Base-by-base conservation (phyloP, 768 basidiomycete genomes). In the Strobilomyces confusus region DNA sequence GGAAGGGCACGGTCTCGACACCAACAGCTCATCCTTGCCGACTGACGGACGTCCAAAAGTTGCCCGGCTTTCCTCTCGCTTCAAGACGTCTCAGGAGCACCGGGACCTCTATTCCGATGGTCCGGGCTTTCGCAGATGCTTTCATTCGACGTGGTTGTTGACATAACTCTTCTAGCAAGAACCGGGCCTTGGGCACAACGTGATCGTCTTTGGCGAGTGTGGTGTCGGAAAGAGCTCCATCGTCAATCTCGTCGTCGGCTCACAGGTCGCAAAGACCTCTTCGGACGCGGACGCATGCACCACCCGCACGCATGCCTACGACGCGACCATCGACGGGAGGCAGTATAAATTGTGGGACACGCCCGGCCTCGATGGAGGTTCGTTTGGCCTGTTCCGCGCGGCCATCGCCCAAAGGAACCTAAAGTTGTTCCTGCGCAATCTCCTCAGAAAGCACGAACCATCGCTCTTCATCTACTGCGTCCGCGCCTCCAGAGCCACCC, bases 201-300 rank as follows among this genome's bases (percentile, higher is more conserved):
- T 76, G 46, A 49, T 77, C 43, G 36, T 77, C n/a, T 78, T 77
- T 54, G 77, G 76, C n/a, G 75, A 77, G 57, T 62, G 67, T 9
- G 76, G 76, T 33, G 54, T 65, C 34, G 72, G 72, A 29, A 78
- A 78, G 50, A 78, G 77, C 54, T 75, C 74, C 1, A 56, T 77
- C 19, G 49, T 78, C 49, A 78, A 78, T 56, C 69, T 78, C 58
- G 41, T 77, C 40, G 51, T 55, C 19, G 67, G 67, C 36, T 52
- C 58, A 8, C 51, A 66, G 5, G 51, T 52, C 9, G 75, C 75
- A 19, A 47, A 43, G 17, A 67, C 65, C 14, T 75, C 73, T 17
- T 56, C 64, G 12, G 60, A 66, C n/a, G 68, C 69, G 7, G 32
- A 54, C 4, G 73, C 75, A 5, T 74, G 71, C 53, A 78, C 77